Conservation (phyloP, 2,329 filamentous ascomycete species). For the Sporothrix luriei region DNA sequence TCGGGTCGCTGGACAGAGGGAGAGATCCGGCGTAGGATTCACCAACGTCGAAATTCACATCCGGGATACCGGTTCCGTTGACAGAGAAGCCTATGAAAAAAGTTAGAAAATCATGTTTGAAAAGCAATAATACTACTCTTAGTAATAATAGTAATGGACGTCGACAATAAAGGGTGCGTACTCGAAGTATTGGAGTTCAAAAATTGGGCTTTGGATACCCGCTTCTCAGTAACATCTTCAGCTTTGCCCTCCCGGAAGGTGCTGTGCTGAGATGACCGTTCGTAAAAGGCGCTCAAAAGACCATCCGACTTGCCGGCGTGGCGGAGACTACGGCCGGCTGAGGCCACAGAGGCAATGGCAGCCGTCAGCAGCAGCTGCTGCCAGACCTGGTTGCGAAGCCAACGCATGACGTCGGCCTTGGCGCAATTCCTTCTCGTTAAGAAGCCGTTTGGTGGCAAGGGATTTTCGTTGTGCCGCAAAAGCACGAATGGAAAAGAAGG, state of each 20-base stretch:
- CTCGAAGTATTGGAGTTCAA: constrained; percentile 35
- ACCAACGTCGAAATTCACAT: constrained; percentile 68
- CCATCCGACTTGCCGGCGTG: constrained; percentile 32
- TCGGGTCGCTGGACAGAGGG: constrained; percentile 55
- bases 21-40: constrained; percentile 67
- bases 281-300: neutral
- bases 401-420: constrained; percentile 29
- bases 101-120: neutral
- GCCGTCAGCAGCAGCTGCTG: constrained; percentile 28
- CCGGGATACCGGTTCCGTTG: constrained; percentile 65
- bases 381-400: constrained; percentile 18
- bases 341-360: constrained; percentile 24
- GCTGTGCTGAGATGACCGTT: neutral
- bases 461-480: neutral
- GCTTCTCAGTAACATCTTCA: neutral
- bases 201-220: constrained; percentile 27
- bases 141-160: neutral
- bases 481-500: neutral
- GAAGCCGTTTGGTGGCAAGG: neutral
- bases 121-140: no score
- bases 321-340: constrained; percentile 34
- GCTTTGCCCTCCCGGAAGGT: neutral
- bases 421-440: neutral
- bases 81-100: constrained; percentile 59
- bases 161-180: constrained; percentile 6